Percentiles rank a stretch among this genome's conserved stretches.
Conservation (phyloP, 192 early-diverging fungal species). For the Geranomyces michiganensis region DNA sequence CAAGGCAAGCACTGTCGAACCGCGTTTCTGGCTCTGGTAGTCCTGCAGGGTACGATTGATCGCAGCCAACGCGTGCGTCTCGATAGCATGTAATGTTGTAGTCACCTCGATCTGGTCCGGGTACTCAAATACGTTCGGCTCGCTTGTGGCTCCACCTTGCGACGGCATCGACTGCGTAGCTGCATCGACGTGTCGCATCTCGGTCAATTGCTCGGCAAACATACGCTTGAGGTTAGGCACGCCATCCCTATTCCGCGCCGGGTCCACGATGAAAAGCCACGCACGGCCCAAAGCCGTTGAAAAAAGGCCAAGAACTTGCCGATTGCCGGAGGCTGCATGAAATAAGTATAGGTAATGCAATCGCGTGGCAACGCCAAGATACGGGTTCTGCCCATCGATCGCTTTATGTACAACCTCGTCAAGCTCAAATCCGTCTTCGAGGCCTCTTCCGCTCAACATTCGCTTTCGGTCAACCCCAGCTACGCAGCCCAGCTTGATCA, state of each 20-base stretch:
- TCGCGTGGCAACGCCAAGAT: conserved; percentile 34
- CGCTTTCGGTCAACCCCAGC: conserved; percentile 35
- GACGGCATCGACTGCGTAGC: conserved; percentile 17
- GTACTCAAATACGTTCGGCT: conserved; percentile 52
- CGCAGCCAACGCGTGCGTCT: conserved; percentile 57
- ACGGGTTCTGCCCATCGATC: conserved; percentile 34
- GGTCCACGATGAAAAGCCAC: conserved; percentile 79
- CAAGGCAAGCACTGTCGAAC: conserved; percentile 73
- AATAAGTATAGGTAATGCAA: conserved; percentile 78
- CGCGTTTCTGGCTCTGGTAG: conserved; percentile 62
- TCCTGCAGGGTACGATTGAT: conserved; percentile 64
- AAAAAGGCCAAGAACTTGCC: conserved; percentile 74
- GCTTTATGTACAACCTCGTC: conserved; percentile 41
- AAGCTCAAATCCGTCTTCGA: conserved; percentile 46
- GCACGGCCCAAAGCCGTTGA: conserved; percentile 57
- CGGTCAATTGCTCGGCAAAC: conserved; percentile 58
- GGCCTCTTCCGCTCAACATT: conserved; percentile 31
- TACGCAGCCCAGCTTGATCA: conserved; percentile 76
- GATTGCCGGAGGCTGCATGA: conserved; percentile 58
- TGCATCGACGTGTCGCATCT: conserved; percentile 10
- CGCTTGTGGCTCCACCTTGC: not conserved
- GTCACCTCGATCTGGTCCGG: conserved; percentile 54
- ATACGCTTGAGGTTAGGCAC: conserved; percentile 72
- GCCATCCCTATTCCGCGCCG: conserved; percentile 58
- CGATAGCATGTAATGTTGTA: conserved; percentile 48